Evolutionary conservation across 345 rosid genomes (phyloP), one percentile per base, ranked within the genome.

Genomic region (Eutrema japonicum): DNA sequence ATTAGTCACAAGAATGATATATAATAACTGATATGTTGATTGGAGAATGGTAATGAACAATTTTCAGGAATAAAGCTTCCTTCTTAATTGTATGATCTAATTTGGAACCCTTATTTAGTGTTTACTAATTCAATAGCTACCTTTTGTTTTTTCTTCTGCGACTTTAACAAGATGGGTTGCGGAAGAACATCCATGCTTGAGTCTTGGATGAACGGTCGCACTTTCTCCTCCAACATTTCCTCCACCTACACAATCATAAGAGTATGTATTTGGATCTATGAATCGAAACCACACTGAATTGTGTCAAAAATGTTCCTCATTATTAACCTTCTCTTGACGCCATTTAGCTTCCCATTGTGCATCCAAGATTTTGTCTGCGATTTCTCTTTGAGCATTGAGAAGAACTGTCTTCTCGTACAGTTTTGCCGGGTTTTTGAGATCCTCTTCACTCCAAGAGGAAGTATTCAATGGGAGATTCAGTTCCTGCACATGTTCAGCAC

Each of bases 351-450:
- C 89, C 98, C 97, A 93, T 47, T 88, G 97, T 46, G 87, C 78
- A 83, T 93, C 97, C 86, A 93, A 80, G 47, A 93, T 81, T 74
- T 83, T 87, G 47, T 89, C 87, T 22, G 97, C 91, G 50, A 89
- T 87, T 78, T 93, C 96, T 78, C 93, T 89, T 78, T 93, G 98
- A 38, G 98, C 98, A 72, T 89, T 91, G 50, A 93, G 88, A 68
- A 93, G 96, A 69, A 93, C 83, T n/a, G 90, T 88, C 91, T 87
- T 93, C 89, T 93, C 97, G 61, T 91, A 89, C 45, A 91, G 80
- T 58, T 84, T 93, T 64, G 84, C 67, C 0, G 97, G 96, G 73
- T 83, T 84, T 81, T 82, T 91, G 62, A 89, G 98, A 69, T 93
- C 97, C 26, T 89, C 92, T 79, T 91, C 94, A 63, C 87, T 91